Conservation (phyloP, 2,329 filamentous ascomycete species). For the Fusarium kyushuense region DNA sequence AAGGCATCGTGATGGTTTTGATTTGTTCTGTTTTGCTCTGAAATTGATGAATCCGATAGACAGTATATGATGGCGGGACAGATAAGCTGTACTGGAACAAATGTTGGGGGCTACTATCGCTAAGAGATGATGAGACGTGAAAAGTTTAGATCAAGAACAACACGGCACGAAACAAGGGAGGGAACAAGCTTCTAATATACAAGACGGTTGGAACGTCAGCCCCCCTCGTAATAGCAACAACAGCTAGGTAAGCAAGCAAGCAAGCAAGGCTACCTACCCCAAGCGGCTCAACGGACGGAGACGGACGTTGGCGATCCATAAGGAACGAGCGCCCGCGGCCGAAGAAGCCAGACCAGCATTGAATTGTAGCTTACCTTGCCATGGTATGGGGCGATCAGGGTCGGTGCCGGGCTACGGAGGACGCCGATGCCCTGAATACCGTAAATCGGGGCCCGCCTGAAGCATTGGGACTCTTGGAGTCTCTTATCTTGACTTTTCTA, state of each 20-base stretch:
- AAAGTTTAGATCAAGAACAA: conserved; percentile 3
- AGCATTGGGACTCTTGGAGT: conserved; percentile 12
- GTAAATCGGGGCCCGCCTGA: conserved; percentile 40
- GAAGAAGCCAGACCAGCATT: conserved; percentile 22
- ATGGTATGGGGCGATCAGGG: conserved; percentile 46
- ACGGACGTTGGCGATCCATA: conserved; percentile 47
- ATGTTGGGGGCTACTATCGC: conserved; percentile 7
- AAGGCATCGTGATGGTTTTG: conserved; percentile 60
- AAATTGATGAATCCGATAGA: conserved; percentile 11
- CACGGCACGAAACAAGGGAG: neutral
- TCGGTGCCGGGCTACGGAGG: conserved; percentile 45
- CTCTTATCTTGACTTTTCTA: conserved; percentile 32
- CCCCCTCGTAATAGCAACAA: conserved; percentile 25
- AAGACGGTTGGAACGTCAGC: conserved; percentile 36
- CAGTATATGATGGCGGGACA: conserved; percentile 12
- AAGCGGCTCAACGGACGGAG: conserved; percentile 37
- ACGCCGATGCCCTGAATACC: conserved; percentile 45
- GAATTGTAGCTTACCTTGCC: conserved; percentile 34
- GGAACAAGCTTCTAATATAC: conserved; percentile 38
- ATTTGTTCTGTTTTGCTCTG: conserved; percentile 4
- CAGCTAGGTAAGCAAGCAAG: conserved; percentile 14
- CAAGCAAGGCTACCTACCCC: conserved; percentile 10
- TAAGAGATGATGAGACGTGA: conserved; percentile 3
- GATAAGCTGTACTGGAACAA: conserved; percentile 14
- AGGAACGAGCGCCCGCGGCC: conserved; percentile 40